Base-by-base conservation (phyloP, 345 rosid genomes). In the Hirschfeldia incana region DNA sequence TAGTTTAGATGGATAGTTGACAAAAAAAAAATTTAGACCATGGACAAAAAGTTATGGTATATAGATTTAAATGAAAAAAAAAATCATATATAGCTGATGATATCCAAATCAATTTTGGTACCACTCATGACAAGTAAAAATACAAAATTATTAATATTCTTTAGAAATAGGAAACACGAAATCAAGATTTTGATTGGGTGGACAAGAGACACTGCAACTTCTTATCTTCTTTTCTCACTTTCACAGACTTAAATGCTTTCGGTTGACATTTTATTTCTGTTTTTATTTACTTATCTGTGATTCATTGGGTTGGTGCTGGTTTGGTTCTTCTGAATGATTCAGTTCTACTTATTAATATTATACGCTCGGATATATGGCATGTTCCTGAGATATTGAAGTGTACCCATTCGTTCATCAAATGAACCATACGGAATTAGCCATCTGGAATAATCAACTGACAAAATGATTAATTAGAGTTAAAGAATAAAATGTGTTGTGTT, bases 181-280 rank as follows among this genome's bases (percentile, higher is more conserved):
- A 27, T 51, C 34, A 17, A 51, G 15, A 61, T 62, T 46, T 58
- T 62, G 37, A 57, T 75, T 75, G 76, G 53, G 72, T 80, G 79
- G 83, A 75, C 83, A 75, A 80, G 68, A 28, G 63, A 75, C 69
- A 65, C 68, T 55, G 72, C 80, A 70, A 80, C 69, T 70, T 75
- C 76, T 80, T 75, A 75, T 80, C 75, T 42, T 46, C 59, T 29
- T 66, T 68, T 49, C 72, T 62, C 73, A 60, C 39, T 78, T 78
- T 73, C 82, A 73, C 64, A 61, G 63, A 78, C 74, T 73, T 78
- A 46, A 73, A 78, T 78, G 82, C 77, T 8, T 58, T 78, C 57
- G 67, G 57, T 78, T 73, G 69, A 78, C 72, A 33, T 78, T 64
- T 69, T 63, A 10, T 63, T 46, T 73, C 74, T 68, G 58, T 68